Conservation (phyloP, 2,329 filamentous ascomycete genomes). For the Verticillium nonalfalfae region DNA sequence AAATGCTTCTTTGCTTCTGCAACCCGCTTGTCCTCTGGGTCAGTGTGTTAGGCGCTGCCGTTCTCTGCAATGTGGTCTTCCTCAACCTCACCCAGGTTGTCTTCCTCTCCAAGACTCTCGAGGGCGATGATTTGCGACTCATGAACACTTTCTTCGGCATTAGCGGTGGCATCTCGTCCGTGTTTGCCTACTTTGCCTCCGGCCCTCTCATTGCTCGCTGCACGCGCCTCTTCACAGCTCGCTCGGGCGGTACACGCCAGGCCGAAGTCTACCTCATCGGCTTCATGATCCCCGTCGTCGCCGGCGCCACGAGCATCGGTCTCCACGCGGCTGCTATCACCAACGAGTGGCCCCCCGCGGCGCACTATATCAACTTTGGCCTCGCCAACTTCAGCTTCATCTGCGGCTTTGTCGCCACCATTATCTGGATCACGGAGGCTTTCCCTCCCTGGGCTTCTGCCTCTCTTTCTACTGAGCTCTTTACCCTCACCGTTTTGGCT, state of each 20-base stretch:
- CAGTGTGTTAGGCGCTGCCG: slow-evolving; percentile 16
- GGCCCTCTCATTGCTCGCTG: slow-evolving; percentile 13
- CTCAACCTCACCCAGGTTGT: slow-evolving; percentile 13
- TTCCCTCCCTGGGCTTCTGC: slow-evolving; percentile 19
- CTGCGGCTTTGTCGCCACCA: slow-evolving; percentile 13
- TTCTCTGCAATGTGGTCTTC: slow-evolving; percentile 16
- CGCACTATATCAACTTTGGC: slow-evolving; percentile 13
- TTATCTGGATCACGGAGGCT: slow-evolving; percentile 18
- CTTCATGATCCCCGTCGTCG: slow-evolving; percentile 14
- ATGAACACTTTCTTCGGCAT: slow-evolving; percentile 7
- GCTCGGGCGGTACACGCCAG: slow-evolving; percentile 16
- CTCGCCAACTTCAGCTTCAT: slow-evolving; percentile 12
- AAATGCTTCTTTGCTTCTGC: slow-evolving; percentile 16
- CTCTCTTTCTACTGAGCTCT: slow-evolving; percentile 11
- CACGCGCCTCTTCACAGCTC: slow-evolving; percentile 14
- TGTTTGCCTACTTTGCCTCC: slow-evolving; percentile 11
- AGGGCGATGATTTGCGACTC: slow-evolving; percentile 4
- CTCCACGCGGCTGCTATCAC: slow-evolving; percentile 12
- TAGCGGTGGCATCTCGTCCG: slow-evolving; percentile 1
- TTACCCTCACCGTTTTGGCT: slow-evolving; percentile 11
- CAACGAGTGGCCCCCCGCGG: slow-evolving; percentile 6
- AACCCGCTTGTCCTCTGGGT: slow-evolving; percentile 21
- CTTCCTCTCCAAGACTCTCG: slow-evolving; percentile 11
- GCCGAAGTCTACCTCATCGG: slow-evolving; percentile 18
- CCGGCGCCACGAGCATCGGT: slow-evolving; percentile 12